Conservation (phyloP, 371 early-diverging fungal species). For the Mortierella sp. region DNA sequence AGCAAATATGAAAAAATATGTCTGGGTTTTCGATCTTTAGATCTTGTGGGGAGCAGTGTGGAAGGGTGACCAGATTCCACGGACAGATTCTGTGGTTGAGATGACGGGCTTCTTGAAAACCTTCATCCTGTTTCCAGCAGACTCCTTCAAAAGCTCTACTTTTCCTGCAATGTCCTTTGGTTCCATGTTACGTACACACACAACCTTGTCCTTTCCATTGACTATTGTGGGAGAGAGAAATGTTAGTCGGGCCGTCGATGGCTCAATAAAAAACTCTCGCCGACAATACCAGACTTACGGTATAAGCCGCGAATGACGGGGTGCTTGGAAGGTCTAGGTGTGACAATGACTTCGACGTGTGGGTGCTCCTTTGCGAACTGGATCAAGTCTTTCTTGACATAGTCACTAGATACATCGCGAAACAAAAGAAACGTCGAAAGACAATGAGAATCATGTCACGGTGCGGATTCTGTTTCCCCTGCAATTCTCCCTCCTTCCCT, state of each 20-base stretch:
- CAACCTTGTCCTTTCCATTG: conserved; percentile 80
- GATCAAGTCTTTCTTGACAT: conserved; percentile 74
- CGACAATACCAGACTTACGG: conserved; percentile 60
- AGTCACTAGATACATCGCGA: conserved; percentile 64
- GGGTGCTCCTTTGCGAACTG: conserved; percentile 82
- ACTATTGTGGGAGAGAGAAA: conserved; percentile 54
- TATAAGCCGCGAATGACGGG: conserved; percentile 84
- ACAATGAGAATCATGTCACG: too few species aligned
- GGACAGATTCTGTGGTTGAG: conserved; percentile 85
- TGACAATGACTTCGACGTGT: conserved; percentile 84
- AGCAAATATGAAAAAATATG: not conserved
- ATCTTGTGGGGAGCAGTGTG: conserved; percentile 77
- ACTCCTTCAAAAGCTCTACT: conserved; percentile 74
- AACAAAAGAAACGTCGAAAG: not conserved
- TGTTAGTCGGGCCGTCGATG: not conserved
- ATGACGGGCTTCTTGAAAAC: conserved; percentile 81
- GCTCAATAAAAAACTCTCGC: not conserved
- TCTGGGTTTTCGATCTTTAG: conserved; percentile 32
- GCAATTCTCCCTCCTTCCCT: too few species aligned
- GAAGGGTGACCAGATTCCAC: conserved; percentile 93
- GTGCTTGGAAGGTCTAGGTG: conserved; percentile 82
- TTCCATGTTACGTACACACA: conserved; percentile 77
- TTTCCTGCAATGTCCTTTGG: conserved; percentile 73
- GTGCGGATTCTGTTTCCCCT: too few species aligned
- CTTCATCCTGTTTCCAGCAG: conserved; percentile 75